Percentiles rank a stretch among this genome's conserved stretches.
Conservation (phyloP, 2,329 filamentous ascomycete genomes). For the Penicillium brasilianum region DNA sequence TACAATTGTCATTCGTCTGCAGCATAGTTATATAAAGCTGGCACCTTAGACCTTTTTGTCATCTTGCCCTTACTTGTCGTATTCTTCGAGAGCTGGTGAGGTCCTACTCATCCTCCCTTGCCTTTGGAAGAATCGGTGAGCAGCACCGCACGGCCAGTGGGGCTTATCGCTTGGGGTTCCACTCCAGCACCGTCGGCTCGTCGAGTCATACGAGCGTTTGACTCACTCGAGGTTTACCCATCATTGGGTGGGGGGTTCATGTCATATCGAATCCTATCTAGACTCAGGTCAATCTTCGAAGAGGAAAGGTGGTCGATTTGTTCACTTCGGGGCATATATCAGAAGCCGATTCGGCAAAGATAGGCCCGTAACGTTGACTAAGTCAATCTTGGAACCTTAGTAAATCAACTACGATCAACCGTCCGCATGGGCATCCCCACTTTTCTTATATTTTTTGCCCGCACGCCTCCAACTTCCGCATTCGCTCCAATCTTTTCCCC, state of each 20-base stretch:
- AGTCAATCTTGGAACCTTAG: neutral
- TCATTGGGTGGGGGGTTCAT: neutral
- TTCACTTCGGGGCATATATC: neutral
- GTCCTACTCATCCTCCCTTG: neutral
- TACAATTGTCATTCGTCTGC: neutral
- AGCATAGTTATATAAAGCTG: too few species aligned
- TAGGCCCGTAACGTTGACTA: neutral
- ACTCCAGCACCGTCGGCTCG: neutral
- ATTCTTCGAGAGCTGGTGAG: too few species aligned
- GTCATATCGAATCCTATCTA: neutral
- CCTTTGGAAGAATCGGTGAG: neutral
- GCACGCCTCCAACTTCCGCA: constrained; percentile 8
- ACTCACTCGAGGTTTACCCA: too few species aligned
- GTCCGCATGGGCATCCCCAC: constrained; percentile 11
- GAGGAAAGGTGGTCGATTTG: neutral
- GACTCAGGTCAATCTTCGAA: neutral
- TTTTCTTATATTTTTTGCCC: constrained; percentile 14
- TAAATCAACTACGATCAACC: neutral
- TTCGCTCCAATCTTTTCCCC: constrained; percentile 2
- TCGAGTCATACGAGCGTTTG: constrained; percentile 2
- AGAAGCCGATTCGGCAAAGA: neutral
- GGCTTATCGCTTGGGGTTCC: constrained; percentile 1
- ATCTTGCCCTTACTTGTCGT: too few species aligned
- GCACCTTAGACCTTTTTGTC: too few species aligned
- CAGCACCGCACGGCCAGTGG: neutral